Base-by-base conservation (phyloP, 2,329 filamentous ascomycete genomes). In the Pseudocercospora musae region DNA sequence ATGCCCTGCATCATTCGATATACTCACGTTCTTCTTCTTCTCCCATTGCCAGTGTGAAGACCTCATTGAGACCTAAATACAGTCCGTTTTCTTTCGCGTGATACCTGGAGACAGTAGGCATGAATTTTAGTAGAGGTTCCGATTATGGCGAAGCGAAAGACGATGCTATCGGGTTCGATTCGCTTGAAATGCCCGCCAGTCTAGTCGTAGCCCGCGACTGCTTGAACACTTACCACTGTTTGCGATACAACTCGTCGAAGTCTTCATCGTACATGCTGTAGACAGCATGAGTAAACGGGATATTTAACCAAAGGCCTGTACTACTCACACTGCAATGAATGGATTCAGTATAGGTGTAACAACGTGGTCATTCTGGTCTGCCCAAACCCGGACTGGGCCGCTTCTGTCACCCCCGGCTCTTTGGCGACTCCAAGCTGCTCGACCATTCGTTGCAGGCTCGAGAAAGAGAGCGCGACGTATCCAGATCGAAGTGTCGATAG, bases 391-490 rank as follows among this genome's bases (percentile, higher is more conserved):
- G 15, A 37, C 33, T 4, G 33, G 33, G 27, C 31, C 21, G 50
- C 15, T 13, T 27, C 4, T 13, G 23, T 25, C 9, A 8, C 15
- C 18, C 15, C 8, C 1, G 27, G 15, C 29, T 27, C 29, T n/a
- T 20, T 18, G 23, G 29, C 29, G 29, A 21, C 23, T 3, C 52
- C 52, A 54, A 21, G 29, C 7, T 21, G 31, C 52, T 23, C 18
- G 10, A 9, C 1, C 5, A 3, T 33, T 11, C 8, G 52, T 18
- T 21, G 52, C 52, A 1, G 58, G 52, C 37, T 60, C 58, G 13
- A 49, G n/a, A n/a, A 60, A 56, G 4, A 60, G 50, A 3, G 58
- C 58, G 31, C 50, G 49, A 18, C 50, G 33, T n/a, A 56, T 49
- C n/a, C 27, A 55, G 31, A 55, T 33, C 1, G 58, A 60, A 40